Percentiles rank a stretch among this genome's conserved stretches.
phyloP scores from a whole-genome alignment of 2,329 filamentous ascomycete species.

The Ascochyta viciae-villosae region DNA sequence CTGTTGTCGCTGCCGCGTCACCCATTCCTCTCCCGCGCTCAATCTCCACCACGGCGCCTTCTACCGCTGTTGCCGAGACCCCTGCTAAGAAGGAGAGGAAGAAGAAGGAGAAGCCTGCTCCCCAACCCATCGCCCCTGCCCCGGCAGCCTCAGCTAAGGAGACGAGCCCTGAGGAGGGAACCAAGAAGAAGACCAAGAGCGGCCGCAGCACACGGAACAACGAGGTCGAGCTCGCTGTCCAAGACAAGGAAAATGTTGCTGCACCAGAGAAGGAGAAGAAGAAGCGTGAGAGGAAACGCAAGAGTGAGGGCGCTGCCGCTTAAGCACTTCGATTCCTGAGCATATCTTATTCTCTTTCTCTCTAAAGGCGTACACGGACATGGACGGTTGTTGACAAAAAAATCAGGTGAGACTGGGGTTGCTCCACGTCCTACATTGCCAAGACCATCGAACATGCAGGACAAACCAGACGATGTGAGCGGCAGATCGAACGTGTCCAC shows the following conservation, averaged over 20 bases:
- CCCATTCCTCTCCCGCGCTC: conserved; percentile 37
- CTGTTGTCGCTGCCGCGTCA: conserved; percentile 25
- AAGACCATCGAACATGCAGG: not conserved
- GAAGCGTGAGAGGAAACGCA: conserved; percentile 47
- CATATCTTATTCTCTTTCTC: not conserved
- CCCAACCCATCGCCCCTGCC: conserved; percentile 37
- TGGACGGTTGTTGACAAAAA: not conserved
- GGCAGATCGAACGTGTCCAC: too few species aligned
- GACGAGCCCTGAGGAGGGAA: conserved; percentile 38
- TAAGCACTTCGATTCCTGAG: conserved; percentile 16
- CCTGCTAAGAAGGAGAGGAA: conserved; percentile 46
- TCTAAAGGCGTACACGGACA: not conserved
- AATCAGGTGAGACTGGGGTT: not conserved
- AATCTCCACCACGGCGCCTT: conserved; percentile 22
- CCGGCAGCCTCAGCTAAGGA: conserved; percentile 33
- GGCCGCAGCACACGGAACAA: conserved; percentile 42
- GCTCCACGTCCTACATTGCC: not conserved
- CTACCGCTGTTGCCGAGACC: conserved; percentile 22
- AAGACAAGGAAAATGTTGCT: conserved; percentile 33
- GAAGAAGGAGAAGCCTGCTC: conserved; percentile 40
- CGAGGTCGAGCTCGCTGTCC: conserved; percentile 34
- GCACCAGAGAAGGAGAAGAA: conserved; percentile 34
- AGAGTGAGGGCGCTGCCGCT: conserved; percentile 38
- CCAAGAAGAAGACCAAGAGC: conserved; percentile 47
- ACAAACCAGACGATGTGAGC: not conserved